Percentiles rank a stretch among this genome's conserved stretches.
Conservation (phyloP, 768 basidiomycete species). For the Butyriboletus loyo region DNA sequence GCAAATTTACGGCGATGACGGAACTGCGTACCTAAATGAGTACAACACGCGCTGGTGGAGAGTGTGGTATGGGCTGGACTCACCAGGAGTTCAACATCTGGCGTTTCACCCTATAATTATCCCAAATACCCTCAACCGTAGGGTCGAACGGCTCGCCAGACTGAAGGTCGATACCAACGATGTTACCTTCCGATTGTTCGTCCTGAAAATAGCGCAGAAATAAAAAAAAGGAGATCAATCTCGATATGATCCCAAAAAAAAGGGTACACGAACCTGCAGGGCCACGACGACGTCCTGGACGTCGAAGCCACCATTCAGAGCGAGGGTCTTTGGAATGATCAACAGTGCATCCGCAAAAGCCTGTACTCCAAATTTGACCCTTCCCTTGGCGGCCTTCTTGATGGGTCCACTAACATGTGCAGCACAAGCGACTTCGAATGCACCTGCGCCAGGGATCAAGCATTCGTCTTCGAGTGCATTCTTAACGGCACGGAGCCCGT, state of each 20-base stretch:
- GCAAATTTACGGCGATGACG: conserved; percentile 90
- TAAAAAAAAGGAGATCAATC: conserved; percentile 11
- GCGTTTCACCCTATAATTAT: conserved; percentile 97
- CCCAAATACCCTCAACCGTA: conserved; percentile 94
- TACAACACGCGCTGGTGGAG: conserved; percentile 18
- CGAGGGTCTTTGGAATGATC: conserved; percentile 94
- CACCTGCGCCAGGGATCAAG: conserved; percentile 94
- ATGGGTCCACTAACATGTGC: conserved; percentile 74
- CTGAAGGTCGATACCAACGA: conserved; percentile 87
- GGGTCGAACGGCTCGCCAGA: conserved; percentile 97
- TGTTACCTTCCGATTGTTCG: conserved; percentile 90
- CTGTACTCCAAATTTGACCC: conserved; percentile 95
- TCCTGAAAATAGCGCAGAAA: conserved; percentile 49
- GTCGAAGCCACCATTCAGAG: conserved; percentile 94
- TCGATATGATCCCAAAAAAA: not conserved
- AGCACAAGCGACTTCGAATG: conserved; percentile 93
- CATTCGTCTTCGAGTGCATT: conserved; percentile 91
- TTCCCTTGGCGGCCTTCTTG: conserved; percentile 87
- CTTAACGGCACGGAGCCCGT: conserved; percentile 94
- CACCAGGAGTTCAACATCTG: conserved; percentile 98
- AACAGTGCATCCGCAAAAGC: conserved; percentile 95
- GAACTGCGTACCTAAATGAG: conserved; percentile 50
- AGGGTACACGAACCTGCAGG: conserved; percentile 62
- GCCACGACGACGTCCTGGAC: conserved; percentile 94
- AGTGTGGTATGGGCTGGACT: conserved; percentile 27